Base-by-base conservation (phyloP, 2,329 filamentous ascomycete species). In the Claviceps pazoutovae region DNA sequence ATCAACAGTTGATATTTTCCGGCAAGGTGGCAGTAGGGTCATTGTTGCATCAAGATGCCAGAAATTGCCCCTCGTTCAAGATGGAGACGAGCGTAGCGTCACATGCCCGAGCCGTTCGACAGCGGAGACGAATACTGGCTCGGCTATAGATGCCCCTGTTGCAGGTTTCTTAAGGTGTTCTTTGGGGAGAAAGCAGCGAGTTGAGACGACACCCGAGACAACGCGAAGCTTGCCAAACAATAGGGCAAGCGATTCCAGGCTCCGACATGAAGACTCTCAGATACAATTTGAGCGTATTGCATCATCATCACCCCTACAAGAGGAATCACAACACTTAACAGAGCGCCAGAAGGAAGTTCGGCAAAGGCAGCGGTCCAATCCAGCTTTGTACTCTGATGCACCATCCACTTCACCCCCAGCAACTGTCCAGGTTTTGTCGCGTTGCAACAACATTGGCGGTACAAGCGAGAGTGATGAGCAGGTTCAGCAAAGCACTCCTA, bases 261-360 rank as follows among this genome's bases (percentile, higher is more conserved):
- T 83, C 30, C 79, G 85, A 37, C 88, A 95, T 58, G 80, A 95
- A 55, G 78, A 94, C 65, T 94, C 88, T 0, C 88, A 94, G 60
- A 76, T 94, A 26, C 76, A 86, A 44, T 93, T 93, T 60, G 79
- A 83, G 2, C 70, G 80, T 0, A 83, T 91, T 46, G 75, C 78
- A 34, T 79, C 81, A 13, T 79, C 82, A 0, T 64, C 75, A 3
- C 68, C 73, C 4, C 66, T 69, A 14, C 67, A 65, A 0, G 61
- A 74, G 2, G 82, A 87, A 52, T 88, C 85, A 0, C 88, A 93
- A 58, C 68, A 82, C 17, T 70, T 95, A 48, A 95, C 88, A 0
- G 86, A 90, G 38, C 78, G 81, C 44, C 88, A 95, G 63, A 83
- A 76, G 60, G 88, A 95, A 59, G 80, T 91, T 43, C 78, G 82